Percentiles rank a stretch among this genome's conserved stretches.
These are phyloP conservation scores for Aspergillus sp. DNA, from an alignment of 2,329 filamentous ascomycete genomes.

Conservation along the genomic window DNA sequence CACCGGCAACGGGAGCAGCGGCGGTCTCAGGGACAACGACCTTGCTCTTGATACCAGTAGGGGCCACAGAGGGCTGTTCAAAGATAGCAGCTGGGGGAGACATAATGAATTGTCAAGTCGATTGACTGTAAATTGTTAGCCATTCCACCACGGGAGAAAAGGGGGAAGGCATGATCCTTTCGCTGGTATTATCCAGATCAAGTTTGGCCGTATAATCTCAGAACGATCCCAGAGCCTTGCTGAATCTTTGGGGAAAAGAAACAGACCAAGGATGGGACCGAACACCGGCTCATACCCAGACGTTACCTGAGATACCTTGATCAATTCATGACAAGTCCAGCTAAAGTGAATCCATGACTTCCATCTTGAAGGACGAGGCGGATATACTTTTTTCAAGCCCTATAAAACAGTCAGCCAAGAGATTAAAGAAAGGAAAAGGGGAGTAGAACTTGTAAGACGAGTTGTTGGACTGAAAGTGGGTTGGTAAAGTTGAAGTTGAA, in stretches of 20 bases:
- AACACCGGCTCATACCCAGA: constrained; percentile 63
- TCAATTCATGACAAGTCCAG: constrained; percentile 36
- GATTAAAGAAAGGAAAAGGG: constrained; percentile 1
- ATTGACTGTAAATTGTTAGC: constrained; percentile 31
- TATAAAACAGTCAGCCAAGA: background rate
- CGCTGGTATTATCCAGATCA: constrained; percentile 99
- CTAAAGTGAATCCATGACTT: constrained; percentile 36
- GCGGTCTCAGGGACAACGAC: constrained; percentile 39
- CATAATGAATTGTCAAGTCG: constrained; percentile 54
- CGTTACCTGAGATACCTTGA: constrained; percentile 47
- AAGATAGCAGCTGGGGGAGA: constrained; percentile 71
- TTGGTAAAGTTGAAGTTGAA: constrained; percentile 3
- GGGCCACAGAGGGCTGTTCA: constrained; percentile 37
- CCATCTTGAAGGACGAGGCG: constrained; percentile 17
- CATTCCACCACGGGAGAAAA: constrained; percentile 34
- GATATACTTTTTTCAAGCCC: background rate
- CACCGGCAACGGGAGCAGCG: constrained; percentile 23
- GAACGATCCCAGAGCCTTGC: constrained; percentile 30
- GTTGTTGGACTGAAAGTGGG: background rate
- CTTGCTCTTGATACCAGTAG: constrained; percentile 37
- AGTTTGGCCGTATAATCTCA: constrained; percentile 92
- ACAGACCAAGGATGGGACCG: constrained; percentile 35
- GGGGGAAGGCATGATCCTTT: constrained; percentile 90
- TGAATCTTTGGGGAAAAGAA: constrained; percentile 5
- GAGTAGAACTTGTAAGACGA: constrained; percentile 14